Percentiles rank a stretch among this genome's conserved stretches.
Evolutionary conservation across 2,329 filamentous ascomycete genomes (phyloP).

Genomic region (Aspergillus pseudonomiae): DNA sequence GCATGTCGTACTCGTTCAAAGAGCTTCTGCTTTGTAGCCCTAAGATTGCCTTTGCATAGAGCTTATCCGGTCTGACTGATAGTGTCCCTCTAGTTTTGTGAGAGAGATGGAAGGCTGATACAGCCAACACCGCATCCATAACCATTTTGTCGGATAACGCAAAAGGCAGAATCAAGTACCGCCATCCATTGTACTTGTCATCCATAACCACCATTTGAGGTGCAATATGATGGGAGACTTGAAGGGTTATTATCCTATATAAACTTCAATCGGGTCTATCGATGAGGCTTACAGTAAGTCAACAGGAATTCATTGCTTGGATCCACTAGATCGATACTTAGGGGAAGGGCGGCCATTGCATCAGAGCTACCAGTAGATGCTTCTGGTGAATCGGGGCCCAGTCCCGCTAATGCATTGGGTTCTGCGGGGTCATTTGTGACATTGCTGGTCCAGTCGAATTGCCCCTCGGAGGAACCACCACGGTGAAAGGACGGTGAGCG

Average conservation of each 20-base stretch:
- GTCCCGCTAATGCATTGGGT: not conserved
- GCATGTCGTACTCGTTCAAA: not conserved
- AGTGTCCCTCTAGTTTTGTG: not conserved
- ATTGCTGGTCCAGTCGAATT: not conserved
- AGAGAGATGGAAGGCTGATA: conserved; percentile 16
- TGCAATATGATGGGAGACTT: conserved; percentile 20
- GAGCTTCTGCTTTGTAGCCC: conserved; percentile 2
- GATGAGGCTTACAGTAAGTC: conserved; percentile 3
- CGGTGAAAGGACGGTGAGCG: not conserved
- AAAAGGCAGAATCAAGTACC: conserved; percentile 18
- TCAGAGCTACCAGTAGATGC: not conserved
- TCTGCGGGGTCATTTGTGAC: not conserved
- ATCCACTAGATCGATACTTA: not conserved
- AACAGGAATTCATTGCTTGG: not conserved
- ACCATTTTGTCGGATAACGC: conserved; percentile 15
- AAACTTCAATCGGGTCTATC: not conserved
- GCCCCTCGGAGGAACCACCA: not conserved
- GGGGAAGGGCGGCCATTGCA: not conserved
- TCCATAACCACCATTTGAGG: conserved; percentile 21
- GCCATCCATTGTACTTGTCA: conserved; percentile 18
- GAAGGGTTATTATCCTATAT: not conserved
- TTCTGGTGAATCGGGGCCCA: not conserved
- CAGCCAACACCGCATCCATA: conserved; percentile 16
- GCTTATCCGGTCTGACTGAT: not conserved
- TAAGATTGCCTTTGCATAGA: conserved; percentile 5